Conservation (phyloP, 2,329 filamentous ascomycete species). For the Fusarium liriodendri region DNA sequence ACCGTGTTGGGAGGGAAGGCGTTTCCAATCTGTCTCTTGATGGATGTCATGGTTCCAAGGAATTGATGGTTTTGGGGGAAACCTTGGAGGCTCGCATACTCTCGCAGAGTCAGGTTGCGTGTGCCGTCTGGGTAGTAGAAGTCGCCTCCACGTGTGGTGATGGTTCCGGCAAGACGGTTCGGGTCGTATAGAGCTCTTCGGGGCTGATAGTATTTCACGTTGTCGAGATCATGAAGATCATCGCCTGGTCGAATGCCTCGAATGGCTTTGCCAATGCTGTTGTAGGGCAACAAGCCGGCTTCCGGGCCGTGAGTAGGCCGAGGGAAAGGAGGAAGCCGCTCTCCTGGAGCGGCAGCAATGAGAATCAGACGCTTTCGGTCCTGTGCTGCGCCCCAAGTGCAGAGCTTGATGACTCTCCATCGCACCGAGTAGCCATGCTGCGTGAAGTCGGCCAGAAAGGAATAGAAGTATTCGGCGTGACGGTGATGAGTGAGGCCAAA, state of each 20-base stretch:
- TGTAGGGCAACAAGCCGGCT: conserved; percentile 54
- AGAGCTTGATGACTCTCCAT: conserved; percentile 71
- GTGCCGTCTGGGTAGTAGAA: conserved; percentile 75
- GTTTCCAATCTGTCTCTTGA: conserved; percentile 79
- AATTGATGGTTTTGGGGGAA: conserved; percentile 75
- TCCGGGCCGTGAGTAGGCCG: conserved; percentile 65
- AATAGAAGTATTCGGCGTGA: conserved; percentile 67
- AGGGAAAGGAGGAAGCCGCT: conserved; percentile 75
- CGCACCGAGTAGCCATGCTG: conserved; percentile 74
- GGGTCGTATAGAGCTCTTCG: conserved; percentile 56
- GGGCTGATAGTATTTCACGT: conserved; percentile 43
- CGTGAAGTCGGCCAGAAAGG: conserved; percentile 73
- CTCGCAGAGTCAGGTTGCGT: conserved; percentile 73
- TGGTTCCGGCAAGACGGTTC: conserved; percentile 63
- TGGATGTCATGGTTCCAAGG: conserved; percentile 49
- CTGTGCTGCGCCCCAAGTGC: conserved; percentile 63
- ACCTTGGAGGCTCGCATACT: conserved; percentile 76
- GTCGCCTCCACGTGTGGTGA: conserved; percentile 72
- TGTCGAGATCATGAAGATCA: conserved; percentile 54
- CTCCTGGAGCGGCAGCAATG: conserved; percentile 74
- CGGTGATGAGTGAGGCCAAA: conserved; percentile 70
- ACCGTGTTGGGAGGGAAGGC: conserved; percentile 76
- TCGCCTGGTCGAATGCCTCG: conserved; percentile 47
- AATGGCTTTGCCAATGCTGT: conserved; percentile 59
- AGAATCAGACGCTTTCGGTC: conserved; percentile 64